Conservation (phyloP, 106 monocot species). For the Dioscorea zingiberensis region DNA sequence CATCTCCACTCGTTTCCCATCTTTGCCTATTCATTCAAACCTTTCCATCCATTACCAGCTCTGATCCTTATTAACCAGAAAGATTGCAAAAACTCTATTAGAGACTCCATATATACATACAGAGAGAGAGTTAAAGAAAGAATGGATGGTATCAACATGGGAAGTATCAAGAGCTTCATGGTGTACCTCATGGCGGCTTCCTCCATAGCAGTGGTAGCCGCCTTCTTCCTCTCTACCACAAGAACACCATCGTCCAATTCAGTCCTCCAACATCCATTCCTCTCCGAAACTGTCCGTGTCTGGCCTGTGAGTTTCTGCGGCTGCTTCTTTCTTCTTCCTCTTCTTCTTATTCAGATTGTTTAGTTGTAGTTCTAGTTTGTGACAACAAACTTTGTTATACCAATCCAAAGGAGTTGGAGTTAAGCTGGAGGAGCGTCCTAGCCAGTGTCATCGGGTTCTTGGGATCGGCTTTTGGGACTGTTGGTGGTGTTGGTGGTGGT, state of each 20-base stretch:
- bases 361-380: background rate
- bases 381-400: background rate
- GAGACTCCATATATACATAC: background rate
- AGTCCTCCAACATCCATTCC: background rate
- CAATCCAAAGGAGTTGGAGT: constrained; percentile 38
- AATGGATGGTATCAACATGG: background rate
- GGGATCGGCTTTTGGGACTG: constrained; percentile 90
- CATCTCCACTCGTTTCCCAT: too few species aligned
- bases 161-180: constrained; percentile 32
- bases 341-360: background rate
- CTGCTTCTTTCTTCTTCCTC: background rate
- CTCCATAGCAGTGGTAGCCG: constrained; percentile 37
- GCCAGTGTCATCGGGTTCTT: constrained; percentile 77
- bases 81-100: too few species aligned
- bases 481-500: constrained; percentile 97
- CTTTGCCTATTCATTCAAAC: too few species aligned
- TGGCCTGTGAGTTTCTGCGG: constrained; percentile 53
- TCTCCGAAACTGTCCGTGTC: constrained; percentile 30
- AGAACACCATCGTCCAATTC: background rate
- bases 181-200: constrained; percentile 40
- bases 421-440: constrained; percentile 56
- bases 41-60: too few species aligned
- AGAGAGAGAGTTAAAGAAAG: background rate
- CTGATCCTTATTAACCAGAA: too few species aligned
- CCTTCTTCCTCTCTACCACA: constrained; percentile 39